These are phyloP conservation scores for Auricularia sp. DNA, from an alignment of 768 basidiomycete genomes.

Conservation along the genomic window DNA sequence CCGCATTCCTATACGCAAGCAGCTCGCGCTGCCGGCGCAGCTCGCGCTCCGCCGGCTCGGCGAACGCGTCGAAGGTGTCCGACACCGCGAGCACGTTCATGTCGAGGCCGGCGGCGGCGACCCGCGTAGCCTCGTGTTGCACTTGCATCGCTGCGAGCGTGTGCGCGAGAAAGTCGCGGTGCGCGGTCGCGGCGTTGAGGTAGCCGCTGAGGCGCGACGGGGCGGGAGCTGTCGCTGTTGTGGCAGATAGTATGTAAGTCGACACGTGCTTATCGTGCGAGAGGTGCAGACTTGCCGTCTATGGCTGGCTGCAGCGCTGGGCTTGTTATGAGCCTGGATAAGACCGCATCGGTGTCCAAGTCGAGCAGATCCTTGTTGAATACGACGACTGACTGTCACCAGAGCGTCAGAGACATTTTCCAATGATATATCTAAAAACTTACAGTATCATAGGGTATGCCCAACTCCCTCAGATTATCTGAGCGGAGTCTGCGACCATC, in stretches of 20 bases:
- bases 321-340: slow-evolving; percentile 51
- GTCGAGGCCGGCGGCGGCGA: slow-evolving; percentile 66
- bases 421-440: not conserved
- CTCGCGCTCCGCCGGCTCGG: slow-evolving; percentile 46
- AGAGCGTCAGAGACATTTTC: slow-evolving; percentile 10
- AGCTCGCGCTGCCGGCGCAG: slow-evolving; percentile 56
- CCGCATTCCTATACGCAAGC: slow-evolving; percentile 55
- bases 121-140: slow-evolving; percentile 61
- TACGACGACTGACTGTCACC: slow-evolving; percentile 56
- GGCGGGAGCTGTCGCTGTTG: slow-evolving; percentile 19
- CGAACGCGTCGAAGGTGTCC: slow-evolving; percentile 59
- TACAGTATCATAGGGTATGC: not conserved
- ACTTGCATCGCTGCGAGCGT: slow-evolving; percentile 43
- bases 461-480: slow-evolving; percentile 67
- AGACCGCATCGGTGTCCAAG: slow-evolving; percentile 52
- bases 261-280: not conserved
- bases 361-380: slow-evolving; percentile 79
- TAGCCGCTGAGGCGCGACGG: slow-evolving; percentile 49
- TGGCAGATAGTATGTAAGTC: not conserved
- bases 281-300: slow-evolving; percentile 43
- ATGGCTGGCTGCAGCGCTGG: slow-evolving; percentile 58
- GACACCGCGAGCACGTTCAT: slow-evolving; percentile 60
- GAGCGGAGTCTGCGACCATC: slow-evolving; percentile 66
- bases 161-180: slow-evolving; percentile 52
- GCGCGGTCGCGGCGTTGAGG: slow-evolving; percentile 50